Conservation (phyloP, 495 filamentous ascomycete species). For the Daldinia loculata region DNA sequence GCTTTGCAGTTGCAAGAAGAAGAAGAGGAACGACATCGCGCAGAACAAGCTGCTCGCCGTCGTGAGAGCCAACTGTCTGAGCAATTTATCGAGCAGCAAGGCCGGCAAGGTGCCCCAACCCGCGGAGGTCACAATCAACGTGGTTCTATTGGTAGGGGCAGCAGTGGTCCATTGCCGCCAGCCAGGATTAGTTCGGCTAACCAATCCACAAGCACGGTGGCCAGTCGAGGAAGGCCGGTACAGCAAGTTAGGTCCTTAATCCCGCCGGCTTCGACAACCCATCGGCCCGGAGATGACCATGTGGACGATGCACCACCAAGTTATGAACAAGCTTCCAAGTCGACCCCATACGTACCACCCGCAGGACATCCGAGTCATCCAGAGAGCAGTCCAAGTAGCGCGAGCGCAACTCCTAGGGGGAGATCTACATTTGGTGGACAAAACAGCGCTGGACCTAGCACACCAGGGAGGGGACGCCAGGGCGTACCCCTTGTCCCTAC, state of each 20-base stretch:
- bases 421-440: conserved; percentile 22
- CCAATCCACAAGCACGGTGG: conserved; percentile 36
- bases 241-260: conserved; percentile 58
- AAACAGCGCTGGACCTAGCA: conserved; percentile 29
- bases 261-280: conserved; percentile 48
- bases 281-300: conserved; percentile 54
- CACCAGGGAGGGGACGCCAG: conserved; percentile 40
- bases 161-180: conserved; percentile 29
- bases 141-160: conserved; percentile 36
- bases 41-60: conserved; percentile 56
- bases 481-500: conserved; percentile 33
- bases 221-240: conserved; percentile 32
- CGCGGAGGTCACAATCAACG: conserved; percentile 35
- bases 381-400: conserved; percentile 48
- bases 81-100: conserved; percentile 67
- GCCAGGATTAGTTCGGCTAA: conserved; percentile 35
- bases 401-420: conserved; percentile 32
- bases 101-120: conserved; percentile 33
- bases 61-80: conserved; percentile 61
- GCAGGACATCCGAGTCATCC: conserved; percentile 65
- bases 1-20: conserved; percentile 86
- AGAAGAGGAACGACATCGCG: conserved; percentile 72
- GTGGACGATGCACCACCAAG: conserved; percentile 75
- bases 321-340: conserved; percentile 80
- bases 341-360: conserved; percentile 70